A percentile compares a stretch with the other conserved stretches of the same genome.
These are phyloP conservation scores for Dothistroma septosporum DNA, from an alignment of 2,329 filamentous ascomycete species.

Conservation along the genomic window DNA sequence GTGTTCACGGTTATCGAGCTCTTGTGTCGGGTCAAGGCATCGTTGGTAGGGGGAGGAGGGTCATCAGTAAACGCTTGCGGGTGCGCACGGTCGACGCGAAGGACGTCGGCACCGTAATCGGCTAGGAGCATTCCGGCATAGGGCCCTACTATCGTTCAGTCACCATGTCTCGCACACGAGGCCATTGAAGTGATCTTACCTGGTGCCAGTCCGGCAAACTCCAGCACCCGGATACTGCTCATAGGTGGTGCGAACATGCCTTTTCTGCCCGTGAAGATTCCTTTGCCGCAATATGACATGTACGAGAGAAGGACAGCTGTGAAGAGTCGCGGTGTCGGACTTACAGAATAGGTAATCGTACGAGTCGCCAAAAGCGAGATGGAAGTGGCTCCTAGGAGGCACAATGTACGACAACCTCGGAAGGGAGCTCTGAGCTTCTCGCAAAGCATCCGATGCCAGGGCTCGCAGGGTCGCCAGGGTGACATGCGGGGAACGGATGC, in stretches of 20 bases:
- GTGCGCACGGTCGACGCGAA: slow-evolving; percentile 71
- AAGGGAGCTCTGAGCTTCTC: neutral
- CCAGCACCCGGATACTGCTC: slow-evolving; percentile 58
- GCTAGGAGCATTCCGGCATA: slow-evolving; percentile 85
- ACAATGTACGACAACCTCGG: neutral
- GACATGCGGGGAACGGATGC: neutral
- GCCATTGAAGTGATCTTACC: slow-evolving; percentile 37
- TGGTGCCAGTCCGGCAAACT: slow-evolving; percentile 61
- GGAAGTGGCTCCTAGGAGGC: neutral
- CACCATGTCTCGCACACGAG: neutral
- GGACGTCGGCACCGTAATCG: slow-evolving; percentile 81
- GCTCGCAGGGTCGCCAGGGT: neutral
- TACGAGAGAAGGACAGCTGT: neutral
- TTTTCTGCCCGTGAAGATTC: slow-evolving; percentile 4
- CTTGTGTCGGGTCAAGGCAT: slow-evolving; percentile 78
- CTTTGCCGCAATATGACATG: slow-evolving; percentile 7
- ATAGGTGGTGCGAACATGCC: slow-evolving; percentile 45
- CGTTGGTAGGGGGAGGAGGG: slow-evolving; percentile 50
- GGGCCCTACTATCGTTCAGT: slow-evolving; percentile 55
- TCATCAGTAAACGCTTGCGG: slow-evolving; percentile 37
- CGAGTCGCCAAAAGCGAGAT: neutral
- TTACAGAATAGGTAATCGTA: neutral
- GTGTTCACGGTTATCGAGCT: slow-evolving; percentile 75
- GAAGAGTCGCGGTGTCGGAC: neutral
- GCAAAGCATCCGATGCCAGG: neutral